Base-by-base conservation (phyloP, 2,329 filamentous ascomycete species). In the Macroventuria anomochaeta region DNA sequence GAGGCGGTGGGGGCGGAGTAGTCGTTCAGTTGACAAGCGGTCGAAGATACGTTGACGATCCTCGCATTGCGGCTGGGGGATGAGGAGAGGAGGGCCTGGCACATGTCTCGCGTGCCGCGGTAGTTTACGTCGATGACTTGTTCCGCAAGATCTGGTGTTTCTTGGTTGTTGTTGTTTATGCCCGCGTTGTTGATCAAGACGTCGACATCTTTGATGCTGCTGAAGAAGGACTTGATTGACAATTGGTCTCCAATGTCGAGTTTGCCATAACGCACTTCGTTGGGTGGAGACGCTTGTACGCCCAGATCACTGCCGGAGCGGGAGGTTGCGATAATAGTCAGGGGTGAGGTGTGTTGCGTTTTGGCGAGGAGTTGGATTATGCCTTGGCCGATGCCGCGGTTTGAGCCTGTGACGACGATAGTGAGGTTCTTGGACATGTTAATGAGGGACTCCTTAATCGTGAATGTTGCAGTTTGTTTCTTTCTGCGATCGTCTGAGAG, bases 131-230 rank as follows among this genome's bases (percentile, higher is more conserved):
- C 37, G 12, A 67, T 49, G 12, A 52, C 55, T 31, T 64, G 40
- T 0, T 40, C 40, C 1, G 60, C 60, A 6, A 37, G 33, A 0
- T 55, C 46, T 5, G 55, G 46, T 0, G 54, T 62, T 25, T 64
- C 58, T 18, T 46, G 12, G 20, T 57, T 36, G 40, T 63, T 58
- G 36, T 61, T 59, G 28, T 53, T 59, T n/a, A 67, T 33, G 7
- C 60, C 64, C 2, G 64, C 64, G 20, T 65, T 67, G 41, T 67
- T 67, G 50, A 67, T 65, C 5, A 67, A 53, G 20, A 64, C 33
- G 37, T 64, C 56, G 23, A 64, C 44, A n/a, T 53, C 12, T 6
- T 51, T 29, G 1, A 55, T 25, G 8, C n/a, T 38, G 8, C 20
- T 20, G 43, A 65, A 46, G 31, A 67, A 61, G 3, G 54, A 39